phyloP scores from a whole-genome alignment of 208 protist genomes.

The Acanthamoeba sp. region DNA sequence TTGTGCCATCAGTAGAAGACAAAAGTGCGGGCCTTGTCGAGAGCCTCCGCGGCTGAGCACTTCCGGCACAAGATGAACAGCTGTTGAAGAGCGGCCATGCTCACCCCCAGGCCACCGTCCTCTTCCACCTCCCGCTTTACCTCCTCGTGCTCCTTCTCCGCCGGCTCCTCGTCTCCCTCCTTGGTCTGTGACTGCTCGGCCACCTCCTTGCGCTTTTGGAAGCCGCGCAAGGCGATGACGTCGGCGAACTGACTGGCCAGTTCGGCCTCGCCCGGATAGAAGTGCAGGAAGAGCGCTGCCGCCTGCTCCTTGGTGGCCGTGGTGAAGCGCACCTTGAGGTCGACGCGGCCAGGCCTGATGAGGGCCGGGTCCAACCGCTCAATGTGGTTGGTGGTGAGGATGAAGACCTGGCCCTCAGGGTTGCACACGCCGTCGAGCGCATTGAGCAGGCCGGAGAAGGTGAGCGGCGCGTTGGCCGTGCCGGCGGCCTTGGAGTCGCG shows the following conservation, averaged over 20 bases:
- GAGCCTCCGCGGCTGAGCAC: not conserved
- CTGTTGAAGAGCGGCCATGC: conserved; percentile 58
- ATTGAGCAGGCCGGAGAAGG: conserved; percentile 97
- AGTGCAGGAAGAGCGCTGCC: conserved; percentile 92
- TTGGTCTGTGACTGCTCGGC: too few relatives aligned
- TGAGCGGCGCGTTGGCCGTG: conserved; percentile 82
- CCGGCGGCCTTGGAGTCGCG: not conserved
- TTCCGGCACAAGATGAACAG: conserved; percentile 61
- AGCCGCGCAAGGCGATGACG: conserved; percentile 6
- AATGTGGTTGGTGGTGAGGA: conserved; percentile 98
- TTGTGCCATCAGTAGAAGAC: too few relatives aligned
- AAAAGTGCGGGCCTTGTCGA: conserved; percentile 31
- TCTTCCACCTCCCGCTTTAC: not conserved
- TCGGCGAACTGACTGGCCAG: conserved; percentile 43
- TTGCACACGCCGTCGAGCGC: conserved; percentile 96
- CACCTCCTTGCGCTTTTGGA: not conserved
- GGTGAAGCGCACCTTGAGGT: conserved; percentile 94
- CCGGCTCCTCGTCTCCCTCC: not conserved
- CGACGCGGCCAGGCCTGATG: conserved; percentile 95
- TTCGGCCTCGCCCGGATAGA: conserved; percentile 83
- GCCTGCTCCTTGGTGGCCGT: conserved; percentile 90
- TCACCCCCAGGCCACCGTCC: conserved; percentile 1
- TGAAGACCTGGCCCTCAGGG: conserved; percentile 96
- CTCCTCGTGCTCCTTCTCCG: not conserved
- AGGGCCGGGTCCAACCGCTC: conserved; percentile 95